Conservation (phyloP, 2,329 filamentous ascomycete species). For the Ceratocystis harringtonii region DNA sequence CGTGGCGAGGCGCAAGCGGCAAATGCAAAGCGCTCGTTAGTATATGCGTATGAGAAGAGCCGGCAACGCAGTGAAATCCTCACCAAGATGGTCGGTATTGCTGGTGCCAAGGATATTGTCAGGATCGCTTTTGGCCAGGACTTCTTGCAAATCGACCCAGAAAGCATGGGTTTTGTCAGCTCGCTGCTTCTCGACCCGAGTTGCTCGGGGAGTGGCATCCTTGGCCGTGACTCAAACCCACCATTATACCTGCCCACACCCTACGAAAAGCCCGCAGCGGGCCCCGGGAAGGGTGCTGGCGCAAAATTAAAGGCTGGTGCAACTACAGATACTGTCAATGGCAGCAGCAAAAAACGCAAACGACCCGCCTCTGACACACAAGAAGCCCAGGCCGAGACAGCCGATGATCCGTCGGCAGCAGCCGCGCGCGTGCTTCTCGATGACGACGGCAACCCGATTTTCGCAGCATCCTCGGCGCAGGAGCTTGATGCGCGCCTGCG, state of each 20-base stretch:
- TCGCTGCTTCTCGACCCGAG: constrained; percentile 81
- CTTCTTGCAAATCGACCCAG: constrained; percentile 62
- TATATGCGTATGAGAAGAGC: constrained; percentile 74
- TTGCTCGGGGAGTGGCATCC: constrained; percentile 89
- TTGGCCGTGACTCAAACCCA: constrained; percentile 70
- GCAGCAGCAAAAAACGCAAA: constrained; percentile 27
- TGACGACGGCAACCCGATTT: constrained; percentile 43
- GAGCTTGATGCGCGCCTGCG: constrained; percentile 50
- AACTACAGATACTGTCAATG: background rate
- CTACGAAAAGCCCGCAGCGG: constrained; percentile 10
- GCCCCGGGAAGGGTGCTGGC: constrained; percentile 14
- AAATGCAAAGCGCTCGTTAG: constrained; percentile 27
- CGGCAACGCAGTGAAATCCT: constrained; percentile 55
- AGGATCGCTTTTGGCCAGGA: constrained; percentile 60
- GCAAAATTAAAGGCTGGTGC: background rate
- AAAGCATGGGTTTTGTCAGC: constrained; percentile 42
- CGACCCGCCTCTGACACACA: constrained; percentile 20
- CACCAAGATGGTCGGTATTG: constrained; percentile 67
- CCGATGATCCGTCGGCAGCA: constrained; percentile 24
- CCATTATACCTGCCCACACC: constrained; percentile 42
- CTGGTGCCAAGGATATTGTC: constrained; percentile 53
- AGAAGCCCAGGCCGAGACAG: constrained; percentile 22
- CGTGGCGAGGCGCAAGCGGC: constrained; percentile 27
- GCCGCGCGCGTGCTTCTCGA: constrained; percentile 33
- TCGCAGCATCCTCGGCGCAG: constrained; percentile 36